Evolutionary conservation across 495 filamentous ascomycete species (phyloP), one percentile per base, ranked within the genome.

Genomic region (Aspergillus nidulans): DNA sequence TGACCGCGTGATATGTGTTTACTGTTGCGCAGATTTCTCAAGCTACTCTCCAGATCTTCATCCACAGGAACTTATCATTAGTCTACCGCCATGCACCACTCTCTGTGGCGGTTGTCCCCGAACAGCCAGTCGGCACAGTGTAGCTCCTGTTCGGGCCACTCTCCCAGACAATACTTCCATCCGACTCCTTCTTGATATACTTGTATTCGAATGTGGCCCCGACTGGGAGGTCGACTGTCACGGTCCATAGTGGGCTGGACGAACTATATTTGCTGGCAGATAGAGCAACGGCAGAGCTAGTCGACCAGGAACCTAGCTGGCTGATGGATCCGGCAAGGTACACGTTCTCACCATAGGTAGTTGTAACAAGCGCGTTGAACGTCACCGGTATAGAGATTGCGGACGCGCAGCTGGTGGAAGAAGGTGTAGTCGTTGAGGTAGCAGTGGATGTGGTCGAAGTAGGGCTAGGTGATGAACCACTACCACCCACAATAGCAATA

Each of bases 141-240:
- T 75, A 85, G 15, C 57, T 66, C 40, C 77, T 71, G 59, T 89
- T 86, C 0, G 80, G 76, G 60, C 82, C 84, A 32, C 73, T 68
- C 69, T 87, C 82, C 84, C 83, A 86, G 20, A 58, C 69, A 4
- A 85, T 66, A 8, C 57, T 68, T 1, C 82, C 80, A 61, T 81
- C 77, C 0, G 62, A 56, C 24, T 71, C 69, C 28, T 82, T 71
- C 46, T 77, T 76, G 53, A 88, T 77, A 57, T 80, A 89, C 70
- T 89, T 89, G 62, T 88, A 89, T 66, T 83, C 59, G 21, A 89
- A 74, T 1, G 54, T 61, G 40, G 69, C 69, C 0, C 82, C 81
- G 0, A 72, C 74, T 1, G 74, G 65, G 0, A 88, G 59, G 1
- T 60, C 58, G 2, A 86, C 45, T 0, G 74, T 76, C 0, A 61